Evolutionary conservation across 2,329 filamentous ascomycete genomes (phyloP), one percentile per base, ranked within the genome.

Genomic region (Sporothrix brunneoviolacea): DNA sequence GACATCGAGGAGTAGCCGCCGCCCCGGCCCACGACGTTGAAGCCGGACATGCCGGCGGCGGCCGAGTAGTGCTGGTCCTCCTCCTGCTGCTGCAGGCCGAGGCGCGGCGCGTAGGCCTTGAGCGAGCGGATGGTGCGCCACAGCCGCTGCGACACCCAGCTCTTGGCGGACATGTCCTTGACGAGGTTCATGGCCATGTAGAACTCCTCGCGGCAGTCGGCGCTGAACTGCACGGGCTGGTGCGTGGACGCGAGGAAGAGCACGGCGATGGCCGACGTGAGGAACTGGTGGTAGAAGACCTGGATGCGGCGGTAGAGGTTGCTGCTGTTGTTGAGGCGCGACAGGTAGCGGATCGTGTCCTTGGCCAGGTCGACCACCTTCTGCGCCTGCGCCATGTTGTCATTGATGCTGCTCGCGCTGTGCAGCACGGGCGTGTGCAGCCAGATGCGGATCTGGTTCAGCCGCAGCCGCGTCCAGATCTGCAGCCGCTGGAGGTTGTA

Each of bases 391-490:
- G 72, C 68, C 45, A 83, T 76, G 62, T 95, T 85, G 51, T 84
- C 79, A 68, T 86, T 80, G 60, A 96, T 96, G 59, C 84, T 91
- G 12, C 82, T 86, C 4, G 88, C 82, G 16, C 86, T 91, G 65
- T 95, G 88, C 8, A 97, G 71, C 3, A 95, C 83, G 0, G 90
- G 90, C 0, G 89, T 87, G 65, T 94, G 91, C 24, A 96, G 86
- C 64, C 57, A 59, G 45, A 59, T 56, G 45, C 57, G 57, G 18
- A 59, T 56, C 57, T 95, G 90, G 60, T 95, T 96, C 37, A 89
- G 80, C 35, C 91, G 82, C 15, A 96, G 72, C 63, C 94, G 93
- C 16, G 93, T 84, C 64, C 93, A 82, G 41, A 96, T 84, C 54
- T 87, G 84, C 12, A 94, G 72, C 5, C 91, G 83, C 58, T 84